phyloP scores from a whole-genome alignment of 2,329 filamentous ascomycete species.

The Talaromyces marneffei region DNA sequence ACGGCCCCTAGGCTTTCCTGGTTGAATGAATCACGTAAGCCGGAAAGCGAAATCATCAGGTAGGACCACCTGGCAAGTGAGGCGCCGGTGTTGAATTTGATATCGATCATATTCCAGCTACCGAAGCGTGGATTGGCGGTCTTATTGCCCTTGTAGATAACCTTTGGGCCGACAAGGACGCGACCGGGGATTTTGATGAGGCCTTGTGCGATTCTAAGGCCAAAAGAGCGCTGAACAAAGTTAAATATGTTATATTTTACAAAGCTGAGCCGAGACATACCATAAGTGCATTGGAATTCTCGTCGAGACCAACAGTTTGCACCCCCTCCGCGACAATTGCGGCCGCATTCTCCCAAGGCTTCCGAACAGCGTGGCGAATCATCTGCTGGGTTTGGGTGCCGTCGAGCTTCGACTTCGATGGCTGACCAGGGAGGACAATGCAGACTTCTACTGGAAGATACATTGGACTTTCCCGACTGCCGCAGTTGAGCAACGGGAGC shows the following conservation, averaged over 20 bases:
- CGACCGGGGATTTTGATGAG: slow-evolving; percentile 64
- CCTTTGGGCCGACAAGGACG: slow-evolving; percentile 55
- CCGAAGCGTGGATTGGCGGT: slow-evolving; percentile 43
- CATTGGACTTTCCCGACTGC: slow-evolving; percentile 37
- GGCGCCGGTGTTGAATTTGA: slow-evolving; percentile 52
- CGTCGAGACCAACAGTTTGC: slow-evolving; percentile 38
- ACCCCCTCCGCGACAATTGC: slow-evolving; percentile 54
- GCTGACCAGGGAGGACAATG: slow-evolving; percentile 56
- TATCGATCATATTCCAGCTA: slow-evolving; percentile 62
- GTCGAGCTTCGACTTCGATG: slow-evolving; percentile 51
- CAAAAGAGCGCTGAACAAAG: slow-evolving; percentile 50
- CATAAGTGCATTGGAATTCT: background rate
- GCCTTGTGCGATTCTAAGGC: slow-evolving; percentile 48
- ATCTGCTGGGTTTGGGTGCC: slow-evolving; percentile 57
- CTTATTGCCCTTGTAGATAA: slow-evolving; percentile 51
- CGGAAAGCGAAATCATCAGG: slow-evolving; percentile 14
- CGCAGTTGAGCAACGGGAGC: background rate
- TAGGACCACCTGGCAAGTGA: slow-evolving; percentile 27
- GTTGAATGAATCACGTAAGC: background rate
- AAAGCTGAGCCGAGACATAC: background rate
- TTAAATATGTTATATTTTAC: slow-evolving; percentile 27
- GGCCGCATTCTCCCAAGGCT: slow-evolving; percentile 57
- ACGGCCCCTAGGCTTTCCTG: background rate
- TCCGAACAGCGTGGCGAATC: slow-evolving; percentile 63
- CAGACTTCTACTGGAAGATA: slow-evolving; percentile 63